Evolutionary conservation across 202 grass and related monocot species (phyloP), one percentile per base, ranked within the genome.

Genomic region (Dendrocalamus latiflorus): DNA sequence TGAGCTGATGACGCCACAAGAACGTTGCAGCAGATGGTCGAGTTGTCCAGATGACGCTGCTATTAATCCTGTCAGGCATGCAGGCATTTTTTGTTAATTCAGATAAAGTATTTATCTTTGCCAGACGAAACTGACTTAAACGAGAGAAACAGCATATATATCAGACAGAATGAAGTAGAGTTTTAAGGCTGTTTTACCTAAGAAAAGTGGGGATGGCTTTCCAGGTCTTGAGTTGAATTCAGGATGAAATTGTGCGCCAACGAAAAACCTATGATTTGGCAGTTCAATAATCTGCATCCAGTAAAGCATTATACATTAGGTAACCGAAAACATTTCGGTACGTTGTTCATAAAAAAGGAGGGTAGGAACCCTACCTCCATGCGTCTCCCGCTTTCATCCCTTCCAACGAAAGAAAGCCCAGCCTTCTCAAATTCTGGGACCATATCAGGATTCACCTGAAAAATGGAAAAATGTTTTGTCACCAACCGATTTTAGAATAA

Each of bases 171-270:
- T 22, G 3, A 74, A 20, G 18, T 44, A 24, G 18, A 24, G 37
- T 59, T 51, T 22, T 26, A n/a, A 69, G 54, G 60, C 34, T 65
- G 50, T 15, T 57, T 89, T 94, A 93, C 96, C 96, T 86, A 92
- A 76, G 89, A 99, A 99, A 83, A 99, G 91, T 25, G 96, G 83
- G 41, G 91, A 95, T 17, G 96, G 91, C 14, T 94, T 96, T 70
- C 93, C 91, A 54, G 96, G 96, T 76, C 93, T 92, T 54, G 96
- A 99, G 53, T 90, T 96, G 69, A 92, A 99, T 86, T 99, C 96
- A 28, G 96, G 96, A 50, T 99, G 96, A 90, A 99, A 99, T 70
- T 99, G 96, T 42, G 70, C 75, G 0, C 93, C 96, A 7, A 96
- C 59, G 55, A 92, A 99, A 63, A 89, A 99, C 18, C 68, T 92